Evolutionary conservation across 2,329 filamentous ascomycete genomes (phyloP), one percentile per base, ranked within the genome.

Genomic region (Epichloe sp.): DNA sequence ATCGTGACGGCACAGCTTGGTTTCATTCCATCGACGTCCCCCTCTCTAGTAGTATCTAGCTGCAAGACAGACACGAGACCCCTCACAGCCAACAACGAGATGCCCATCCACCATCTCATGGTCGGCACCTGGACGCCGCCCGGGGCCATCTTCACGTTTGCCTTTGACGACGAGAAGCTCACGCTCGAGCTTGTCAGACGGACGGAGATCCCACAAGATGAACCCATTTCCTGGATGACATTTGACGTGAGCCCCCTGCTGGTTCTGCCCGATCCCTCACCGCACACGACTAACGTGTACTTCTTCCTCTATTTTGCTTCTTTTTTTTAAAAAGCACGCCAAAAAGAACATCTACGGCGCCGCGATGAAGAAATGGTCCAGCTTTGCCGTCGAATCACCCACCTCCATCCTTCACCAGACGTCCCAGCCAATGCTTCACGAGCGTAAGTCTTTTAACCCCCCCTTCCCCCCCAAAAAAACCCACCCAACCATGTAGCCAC

Each of bases 161-260:
- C 83, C 54, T 95, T 95, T 64, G 86, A 95, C 69, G 87, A 91
- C 59, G 85, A 90, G 68, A 80, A 79, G 40, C 71, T 89, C 57
- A 83, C 82, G 6, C 70, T 94, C 54, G 78, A 83, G 58, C 69
- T 93, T 61, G 71, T 94, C 62, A 89, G 91, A 71, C 82, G 84
- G 59, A 93, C 87, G 1, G 80, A 82, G 53, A 93, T 94, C 52
- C 84, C 87, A 4, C 69, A 85, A 49, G 85, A 91, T 56, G 87
- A 95, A 68, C 86, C 88, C 7, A 93, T 95, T 58, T 94, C 88
- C 53, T 95, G 88, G 88, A 91, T 95, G 85, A 84, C 87, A 15
- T 91, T 94, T 62, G 85, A 88, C 65, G 86, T 88, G 14, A 19
- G 40, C 5, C 11, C 11, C 21, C 37, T n/a, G n/a, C 31, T 31